These are phyloP conservation scores for Conoideocrella luteorostrata DNA, from an alignment of 2,329 filamentous ascomycete species.

Conservation along the genomic window DNA sequence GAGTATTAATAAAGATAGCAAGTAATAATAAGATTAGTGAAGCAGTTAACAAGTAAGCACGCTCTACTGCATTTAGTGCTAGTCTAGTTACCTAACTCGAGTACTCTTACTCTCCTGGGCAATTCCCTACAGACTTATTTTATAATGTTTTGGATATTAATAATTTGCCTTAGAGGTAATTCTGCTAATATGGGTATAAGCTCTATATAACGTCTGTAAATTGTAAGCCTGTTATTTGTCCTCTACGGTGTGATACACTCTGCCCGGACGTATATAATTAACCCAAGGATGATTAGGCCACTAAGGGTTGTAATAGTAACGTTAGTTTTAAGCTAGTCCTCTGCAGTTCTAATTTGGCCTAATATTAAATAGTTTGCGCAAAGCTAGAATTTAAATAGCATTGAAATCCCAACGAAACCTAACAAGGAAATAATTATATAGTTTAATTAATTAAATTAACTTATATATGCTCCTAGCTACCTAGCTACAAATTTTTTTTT, in stretches of 20 bases:
- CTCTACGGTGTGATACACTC: background rate
- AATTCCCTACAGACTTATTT: background rate
- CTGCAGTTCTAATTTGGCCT: background rate
- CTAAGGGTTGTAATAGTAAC: background rate
- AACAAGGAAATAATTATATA: too few species aligned
- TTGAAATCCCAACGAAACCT: too few species aligned
- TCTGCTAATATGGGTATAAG: background rate
- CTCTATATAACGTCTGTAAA: background rate
- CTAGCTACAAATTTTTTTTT: too few species aligned
- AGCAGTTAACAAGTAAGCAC: background rate
- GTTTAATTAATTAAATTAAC: too few species aligned
- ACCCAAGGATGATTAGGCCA: background rate
- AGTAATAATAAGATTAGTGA: background rate
- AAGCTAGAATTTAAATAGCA: too few species aligned
- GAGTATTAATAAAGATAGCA: background rate
- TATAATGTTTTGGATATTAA: background rate
- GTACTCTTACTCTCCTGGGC: background rate
- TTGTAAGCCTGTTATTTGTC: background rate
- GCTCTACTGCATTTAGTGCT: background rate
- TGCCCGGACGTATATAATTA: background rate
- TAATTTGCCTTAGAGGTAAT: background rate
- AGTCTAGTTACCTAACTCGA: background rate
- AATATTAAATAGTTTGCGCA: too few species aligned
- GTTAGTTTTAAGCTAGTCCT: background rate
- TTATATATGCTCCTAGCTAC: too few species aligned